phyloP scores from a whole-genome alignment of 331 rosid genomes.

The Dryas integrifolia region DNA sequence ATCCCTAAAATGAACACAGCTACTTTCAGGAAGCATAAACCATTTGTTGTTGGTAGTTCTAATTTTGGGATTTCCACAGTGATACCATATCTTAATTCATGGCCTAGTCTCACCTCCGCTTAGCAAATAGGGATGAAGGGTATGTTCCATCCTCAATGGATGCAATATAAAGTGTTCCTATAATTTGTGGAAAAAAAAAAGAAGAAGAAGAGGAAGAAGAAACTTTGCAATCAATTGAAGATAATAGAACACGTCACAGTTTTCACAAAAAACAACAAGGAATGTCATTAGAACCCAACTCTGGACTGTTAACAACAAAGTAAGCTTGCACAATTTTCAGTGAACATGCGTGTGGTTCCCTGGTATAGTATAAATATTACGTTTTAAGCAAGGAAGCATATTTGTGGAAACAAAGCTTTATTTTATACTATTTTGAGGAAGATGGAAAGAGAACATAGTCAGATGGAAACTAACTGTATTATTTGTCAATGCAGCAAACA shows the following conservation, averaged over 20 bases:
- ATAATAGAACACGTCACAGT: not conserved
- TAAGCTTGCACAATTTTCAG: not conserved
- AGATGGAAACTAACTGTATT: not conserved
- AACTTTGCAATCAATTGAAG: slow-evolving; percentile 2
- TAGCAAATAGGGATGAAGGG: too few relatives aligned
- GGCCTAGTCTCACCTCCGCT: not conserved
- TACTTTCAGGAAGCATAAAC: not conserved
- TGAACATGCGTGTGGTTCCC: not conserved
- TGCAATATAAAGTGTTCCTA: not conserved
- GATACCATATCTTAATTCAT: not conserved
- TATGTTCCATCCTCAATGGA: not conserved
- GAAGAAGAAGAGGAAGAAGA: not conserved
- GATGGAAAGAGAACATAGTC: not conserved
- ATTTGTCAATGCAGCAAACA: not conserved
- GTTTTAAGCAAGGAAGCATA: not conserved
- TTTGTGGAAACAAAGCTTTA: not conserved
- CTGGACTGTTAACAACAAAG: not conserved
- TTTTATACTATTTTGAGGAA: not conserved
- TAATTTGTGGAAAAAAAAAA: too few relatives aligned
- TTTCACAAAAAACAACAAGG: not conserved
- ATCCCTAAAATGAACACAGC: not conserved
- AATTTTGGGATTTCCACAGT: not conserved
- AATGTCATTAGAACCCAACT: not conserved
- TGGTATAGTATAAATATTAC: not conserved
- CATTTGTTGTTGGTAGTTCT: too few relatives aligned